Evolutionary conservation across 139 green algal genomes (phyloP).

Genomic region (Ettlia oleoabundans): DNA sequence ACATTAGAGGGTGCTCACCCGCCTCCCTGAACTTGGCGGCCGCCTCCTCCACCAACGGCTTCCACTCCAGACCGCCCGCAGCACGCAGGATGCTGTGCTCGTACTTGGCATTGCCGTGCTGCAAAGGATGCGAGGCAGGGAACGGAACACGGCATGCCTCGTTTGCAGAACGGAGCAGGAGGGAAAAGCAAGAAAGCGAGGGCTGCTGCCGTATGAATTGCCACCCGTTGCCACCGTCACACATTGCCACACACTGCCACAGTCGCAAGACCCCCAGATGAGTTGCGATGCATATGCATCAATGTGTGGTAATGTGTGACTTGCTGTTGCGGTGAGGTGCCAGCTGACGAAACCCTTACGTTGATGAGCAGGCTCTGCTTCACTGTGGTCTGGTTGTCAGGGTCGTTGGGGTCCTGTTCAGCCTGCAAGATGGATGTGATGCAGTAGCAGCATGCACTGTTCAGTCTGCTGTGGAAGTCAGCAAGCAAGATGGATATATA

Average conservation of each 20-base stretch:
- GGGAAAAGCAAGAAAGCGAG: too few relatives aligned
- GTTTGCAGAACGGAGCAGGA: background rate
- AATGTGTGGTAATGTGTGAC: too few relatives aligned
- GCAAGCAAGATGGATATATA: too few relatives aligned
- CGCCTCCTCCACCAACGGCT: constrained; percentile 48
- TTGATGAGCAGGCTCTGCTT: constrained; percentile 52
- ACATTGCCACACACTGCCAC: too few relatives aligned
- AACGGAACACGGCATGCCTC: background rate
- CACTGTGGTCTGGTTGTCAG: constrained; percentile 27
- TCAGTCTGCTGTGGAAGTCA: too few relatives aligned
- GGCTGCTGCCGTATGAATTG: too few relatives aligned
- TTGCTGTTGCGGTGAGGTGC: too few relatives aligned
- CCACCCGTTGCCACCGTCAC: too few relatives aligned
- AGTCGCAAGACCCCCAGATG: too few relatives aligned
- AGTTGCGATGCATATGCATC: too few relatives aligned
- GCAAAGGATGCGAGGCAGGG: background rate
- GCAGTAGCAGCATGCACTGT: background rate
- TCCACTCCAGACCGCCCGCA: constrained; percentile 50
- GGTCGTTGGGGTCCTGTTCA: constrained; percentile 40
- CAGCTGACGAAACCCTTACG: constrained; percentile 10
- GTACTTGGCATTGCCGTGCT: constrained; percentile 51
- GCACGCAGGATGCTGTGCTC: constrained; percentile 50
- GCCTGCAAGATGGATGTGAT: constrained; percentile 26
- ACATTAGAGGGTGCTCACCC: constrained; percentile 8
- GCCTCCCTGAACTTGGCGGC: constrained; percentile 53